Conservation (phyloP, 768 basidiomycete genomes). For the Serendipita sp. region DNA sequence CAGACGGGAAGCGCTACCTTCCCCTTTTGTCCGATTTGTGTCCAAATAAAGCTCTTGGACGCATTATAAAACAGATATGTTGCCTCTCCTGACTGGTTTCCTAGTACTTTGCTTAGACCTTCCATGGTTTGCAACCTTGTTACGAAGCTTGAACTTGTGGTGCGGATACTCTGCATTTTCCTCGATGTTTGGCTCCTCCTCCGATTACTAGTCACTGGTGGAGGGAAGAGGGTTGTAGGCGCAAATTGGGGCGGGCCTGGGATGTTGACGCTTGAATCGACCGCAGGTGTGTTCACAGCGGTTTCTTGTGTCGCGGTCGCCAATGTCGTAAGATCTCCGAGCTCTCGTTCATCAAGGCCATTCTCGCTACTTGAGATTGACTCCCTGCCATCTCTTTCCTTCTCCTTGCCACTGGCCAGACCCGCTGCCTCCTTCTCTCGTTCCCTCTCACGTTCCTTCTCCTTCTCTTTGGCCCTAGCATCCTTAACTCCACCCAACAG, state of each 20-base stretch:
- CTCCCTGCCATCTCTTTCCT: slow-evolving; percentile 36
- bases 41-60: slow-evolving; percentile 74
- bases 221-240: slow-evolving; percentile 47
- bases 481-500: slow-evolving; percentile 44
- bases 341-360: slow-evolving; percentile 36
- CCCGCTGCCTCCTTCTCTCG: slow-evolving; percentile 21
- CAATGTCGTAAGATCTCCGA: slow-evolving; percentile 5
- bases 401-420: slow-evolving; percentile 24
- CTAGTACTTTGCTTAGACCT: slow-evolving; percentile 52
- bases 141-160: slow-evolving; percentile 86
- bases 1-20: slow-evolving; percentile 37
- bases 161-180: slow-evolving; percentile 84
- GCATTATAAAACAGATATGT: slow-evolving; percentile 80
- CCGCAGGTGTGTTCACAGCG: slow-evolving; percentile 17
- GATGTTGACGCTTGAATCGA: slow-evolving; percentile 18
- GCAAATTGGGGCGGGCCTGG: slow-evolving; percentile 22
- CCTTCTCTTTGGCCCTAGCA: slow-evolving; percentile 7
- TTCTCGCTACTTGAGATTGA: slow-evolving; percentile 77
- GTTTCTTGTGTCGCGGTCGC: background rate
- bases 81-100: slow-evolving; percentile 68
- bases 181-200: slow-evolving; percentile 46
- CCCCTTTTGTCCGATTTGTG: slow-evolving; percentile 67
- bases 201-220: slow-evolving; percentile 30
- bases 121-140: slow-evolving; percentile 72
- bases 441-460: slow-evolving; percentile 6